Base-by-base conservation (phyloP, 352 stramenopile species). In the Phytopythium litorale region DNA sequence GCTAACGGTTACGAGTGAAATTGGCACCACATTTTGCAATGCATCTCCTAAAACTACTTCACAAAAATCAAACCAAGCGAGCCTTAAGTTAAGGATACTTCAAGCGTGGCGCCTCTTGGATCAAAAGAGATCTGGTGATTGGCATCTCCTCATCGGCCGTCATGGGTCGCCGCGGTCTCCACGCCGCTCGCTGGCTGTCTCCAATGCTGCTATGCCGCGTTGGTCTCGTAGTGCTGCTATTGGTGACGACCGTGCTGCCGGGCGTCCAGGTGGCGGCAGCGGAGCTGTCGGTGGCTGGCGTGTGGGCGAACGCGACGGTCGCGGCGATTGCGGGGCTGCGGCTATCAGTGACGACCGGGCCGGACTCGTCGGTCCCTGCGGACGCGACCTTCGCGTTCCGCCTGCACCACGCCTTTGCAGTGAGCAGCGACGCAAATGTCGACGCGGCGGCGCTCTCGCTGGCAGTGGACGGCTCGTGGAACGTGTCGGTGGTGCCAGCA, bases 261-360 rank as follows among this genome's bases (percentile, higher is more conserved):
- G 42, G n/a, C 42, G 21, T 11, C 4, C 21, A 7, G 23, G 12
- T 23, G 23, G 12, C 12, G 23, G 12, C 46, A 12, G 12, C 12
- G 23, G 13, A 15, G 6, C 4, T 56, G 12, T 40, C 35, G 7
- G 32, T 52, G 3, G 11, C 55, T 33, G 37, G 37, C 9, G 56
- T 62, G 32, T 78, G 67, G 70, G 69, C 40, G 18, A 84, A 78
- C 53, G 46, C 50, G 51, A 75, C 73, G 15, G 68, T 72, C 49
- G n/a, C 43, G 32, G 62, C 65, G 16, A 18, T 55, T 1, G 21
- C 71, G 3, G 54, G 42, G 30, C 48, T 84, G 7, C 49, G 53
- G 18, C 28, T 84, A 4, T 19, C 59, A 7, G 48, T 84, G 45
- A 68, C 64, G 23, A 74, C 60, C 45, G 62, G 59, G n/a, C 61